phyloP scores from a whole-genome alignment of 2,329 filamentous ascomycete genomes.

The Shiraia sp. region DNA sequence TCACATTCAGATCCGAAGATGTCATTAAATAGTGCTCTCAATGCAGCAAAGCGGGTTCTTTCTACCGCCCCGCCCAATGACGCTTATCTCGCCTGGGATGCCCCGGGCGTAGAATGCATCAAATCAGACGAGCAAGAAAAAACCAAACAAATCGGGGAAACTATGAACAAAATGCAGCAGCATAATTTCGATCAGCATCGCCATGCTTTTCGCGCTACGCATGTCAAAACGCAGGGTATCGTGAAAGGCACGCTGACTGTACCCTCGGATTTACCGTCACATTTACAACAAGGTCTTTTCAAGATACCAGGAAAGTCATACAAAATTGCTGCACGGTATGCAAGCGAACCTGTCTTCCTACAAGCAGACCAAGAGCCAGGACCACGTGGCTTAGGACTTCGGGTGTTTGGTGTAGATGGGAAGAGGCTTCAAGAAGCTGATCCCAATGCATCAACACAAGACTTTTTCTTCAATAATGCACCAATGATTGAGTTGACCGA shows the following conservation, averaged over 20 bases:
- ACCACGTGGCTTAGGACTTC: slow-evolving; percentile 42
- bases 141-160: slow-evolving; percentile 39
- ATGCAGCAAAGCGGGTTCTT: slow-evolving; percentile 14
- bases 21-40: slow-evolving; percentile 9
- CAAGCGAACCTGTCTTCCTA: slow-evolving; percentile 42
- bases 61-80: slow-evolving; percentile 24
- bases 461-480: slow-evolving; percentile 41
- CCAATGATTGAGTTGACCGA: slow-evolving; percentile 38
- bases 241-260: slow-evolving; percentile 20
- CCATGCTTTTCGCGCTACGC: slow-evolving; percentile 44
- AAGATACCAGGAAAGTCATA: slow-evolving; percentile 34
- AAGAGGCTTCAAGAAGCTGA: slow-evolving; percentile 21
- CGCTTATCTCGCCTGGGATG: slow-evolving; percentile 33
- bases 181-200: slow-evolving; percentile 47
- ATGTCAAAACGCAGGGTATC: slow-evolving; percentile 39
- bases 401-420: slow-evolving; percentile 42
- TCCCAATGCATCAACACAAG: slow-evolving; percentile 20
- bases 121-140: slow-evolving; percentile 40
- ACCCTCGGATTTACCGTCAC: slow-evolving; percentile 23
- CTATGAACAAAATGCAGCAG: slow-evolving; percentile 46
- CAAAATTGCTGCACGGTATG: slow-evolving; percentile 44
- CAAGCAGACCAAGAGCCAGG: slow-evolving; percentile 41
- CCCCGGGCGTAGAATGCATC: slow-evolving; percentile 37
- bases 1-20: not conserved
- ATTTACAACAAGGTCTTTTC: slow-evolving; percentile 45